Percentiles rank a stretch among this genome's conserved stretches.
phyloP scores from a whole-genome alignment of 352 stramenopile genomes.

The Phytophthora boehmeriae region DNA sequence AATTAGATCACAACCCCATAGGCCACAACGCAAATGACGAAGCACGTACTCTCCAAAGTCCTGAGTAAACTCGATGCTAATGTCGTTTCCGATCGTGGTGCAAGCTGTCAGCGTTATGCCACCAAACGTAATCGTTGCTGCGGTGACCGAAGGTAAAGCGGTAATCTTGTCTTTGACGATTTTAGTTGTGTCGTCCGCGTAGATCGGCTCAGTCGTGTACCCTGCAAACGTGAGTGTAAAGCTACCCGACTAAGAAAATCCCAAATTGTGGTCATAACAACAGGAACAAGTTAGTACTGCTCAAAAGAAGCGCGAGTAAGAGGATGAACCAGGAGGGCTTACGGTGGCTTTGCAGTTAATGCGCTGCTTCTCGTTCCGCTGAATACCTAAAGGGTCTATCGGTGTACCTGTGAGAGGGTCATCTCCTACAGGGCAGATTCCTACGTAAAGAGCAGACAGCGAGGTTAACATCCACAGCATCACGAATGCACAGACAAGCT shows the following conservation, averaged over 20 bases:
- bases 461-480: not conserved
- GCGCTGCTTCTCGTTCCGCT: slow-evolving; percentile 73
- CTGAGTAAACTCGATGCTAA: slow-evolving; percentile 78
- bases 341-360: slow-evolving; percentile 77
- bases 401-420: slow-evolving; percentile 86
- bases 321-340: slow-evolving; percentile 5
- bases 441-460: slow-evolving; percentile 14
- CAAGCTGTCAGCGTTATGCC: slow-evolving; percentile 71
- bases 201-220: slow-evolving; percentile 75
- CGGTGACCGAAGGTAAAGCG: slow-evolving; percentile 66
- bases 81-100: slow-evolving; percentile 78
- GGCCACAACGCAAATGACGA: not conserved
- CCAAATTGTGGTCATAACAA: not conserved
- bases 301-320: not conserved
- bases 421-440: slow-evolving; percentile 80
- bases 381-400: slow-evolving; percentile 61
- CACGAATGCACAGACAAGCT: not conserved
- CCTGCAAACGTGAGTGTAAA: slow-evolving; percentile 89
- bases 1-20: not conserved
- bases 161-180: slow-evolving; percentile 59
- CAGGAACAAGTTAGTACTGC: not conserved
- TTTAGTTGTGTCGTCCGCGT: slow-evolving; percentile 49
- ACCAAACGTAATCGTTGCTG: slow-evolving; percentile 69
- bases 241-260: slow-evolving; percentile 47
- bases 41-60: slow-evolving; percentile 71